A percentile compares a stretch with the other conserved stretches of the same genome.
phyloP scores from a whole-genome alignment of 1,139 yeast species.

The Geotrichum australiense region DNA sequence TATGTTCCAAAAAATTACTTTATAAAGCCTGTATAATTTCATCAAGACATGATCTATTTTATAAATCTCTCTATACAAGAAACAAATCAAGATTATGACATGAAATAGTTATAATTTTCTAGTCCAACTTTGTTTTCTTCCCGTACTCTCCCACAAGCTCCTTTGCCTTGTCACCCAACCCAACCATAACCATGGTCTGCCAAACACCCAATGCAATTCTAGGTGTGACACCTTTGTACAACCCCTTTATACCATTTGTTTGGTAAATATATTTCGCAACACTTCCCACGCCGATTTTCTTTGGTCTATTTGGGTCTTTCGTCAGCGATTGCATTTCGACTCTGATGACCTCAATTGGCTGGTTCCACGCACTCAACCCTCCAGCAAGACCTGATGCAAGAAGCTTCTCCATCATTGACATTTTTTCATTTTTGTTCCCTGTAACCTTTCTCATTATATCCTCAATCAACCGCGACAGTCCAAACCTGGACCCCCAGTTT shows the following conservation, averaged over 20 bases:
- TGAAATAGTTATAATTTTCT: no score
- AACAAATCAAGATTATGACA: no score
- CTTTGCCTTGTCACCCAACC: constrained; percentile 90
- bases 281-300: constrained; percentile 72
- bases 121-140: constrained; percentile 55
- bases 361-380: constrained; percentile 97
- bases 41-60: no score
- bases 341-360: constrained; percentile 94
- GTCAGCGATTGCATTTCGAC: constrained; percentile 97
- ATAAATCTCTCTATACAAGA: no score
- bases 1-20: no score
- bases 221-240: constrained; percentile 95
- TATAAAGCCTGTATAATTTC: no score
- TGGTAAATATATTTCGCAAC: constrained; percentile 78
- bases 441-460: constrained; percentile 61
- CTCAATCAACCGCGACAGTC: constrained; percentile 86
- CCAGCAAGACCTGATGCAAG: constrained; percentile 87
- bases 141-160: constrained; percentile 53
- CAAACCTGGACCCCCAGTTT: constrained; percentile 98
- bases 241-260: constrained; percentile 79
- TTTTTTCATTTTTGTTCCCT: constrained; percentile 54
- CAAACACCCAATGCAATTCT: constrained; percentile 94
- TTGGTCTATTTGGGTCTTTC: constrained; percentile 89
- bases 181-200: constrained; percentile 99
- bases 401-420: constrained; percentile 72